Evolutionary conservation across 306 rosid genomes (phyloP).

Genomic region (Boehmeria nivea): DNA sequence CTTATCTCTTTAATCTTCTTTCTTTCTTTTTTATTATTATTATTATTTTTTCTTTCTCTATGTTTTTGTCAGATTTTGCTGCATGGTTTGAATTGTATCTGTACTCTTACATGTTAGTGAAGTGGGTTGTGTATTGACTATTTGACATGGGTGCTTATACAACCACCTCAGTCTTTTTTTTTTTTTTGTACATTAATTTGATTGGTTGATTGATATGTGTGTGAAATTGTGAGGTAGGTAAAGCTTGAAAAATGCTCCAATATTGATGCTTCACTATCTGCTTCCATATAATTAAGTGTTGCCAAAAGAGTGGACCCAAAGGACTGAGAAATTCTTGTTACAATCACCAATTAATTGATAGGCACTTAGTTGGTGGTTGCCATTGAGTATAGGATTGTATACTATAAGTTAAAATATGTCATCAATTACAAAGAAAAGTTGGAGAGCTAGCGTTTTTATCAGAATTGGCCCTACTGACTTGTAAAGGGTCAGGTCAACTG

Average conservation of each 20-base stretch:
- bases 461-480: no score
- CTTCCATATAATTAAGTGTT: background rate
- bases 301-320: constrained; percentile 17
- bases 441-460: no score
- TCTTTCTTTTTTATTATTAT: no score
- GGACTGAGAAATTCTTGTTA: constrained; percentile 15
- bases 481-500: no score
- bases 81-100: no score
- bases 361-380: constrained; percentile 17
- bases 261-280: background rate
- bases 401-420: no score
- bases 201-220: background rate
- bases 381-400: background rate
- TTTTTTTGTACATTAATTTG: no score
- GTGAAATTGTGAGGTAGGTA: constrained; percentile 5
- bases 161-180: background rate
- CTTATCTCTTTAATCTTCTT: no score
- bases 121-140: background rate
- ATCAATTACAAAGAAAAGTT: no score
- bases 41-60: no score
- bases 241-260: background rate
- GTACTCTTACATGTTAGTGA: background rate
- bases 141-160: no score
- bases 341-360: constrained; percentile 20
- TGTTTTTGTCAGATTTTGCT: no score